Base-by-base conservation (phyloP, 2,329 filamentous ascomycete genomes). In the Colletotrichum siamense region DNA sequence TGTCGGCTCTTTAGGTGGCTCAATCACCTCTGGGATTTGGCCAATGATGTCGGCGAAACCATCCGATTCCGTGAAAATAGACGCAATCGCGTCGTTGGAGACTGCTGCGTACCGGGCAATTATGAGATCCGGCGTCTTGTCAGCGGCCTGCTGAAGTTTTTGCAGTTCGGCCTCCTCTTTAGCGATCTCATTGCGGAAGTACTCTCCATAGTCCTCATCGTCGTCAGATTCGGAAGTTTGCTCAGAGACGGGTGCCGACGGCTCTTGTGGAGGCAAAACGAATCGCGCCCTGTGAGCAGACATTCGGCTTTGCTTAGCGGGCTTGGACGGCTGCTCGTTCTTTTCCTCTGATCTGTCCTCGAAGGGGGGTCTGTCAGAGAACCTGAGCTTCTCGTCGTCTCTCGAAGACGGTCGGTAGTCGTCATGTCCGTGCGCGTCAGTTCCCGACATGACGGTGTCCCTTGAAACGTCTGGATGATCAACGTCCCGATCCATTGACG, bases 141-240 rank as follows among this genome's bases (percentile, higher is more conserved):
- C 79, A 75, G 85, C 79, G 73, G 85, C 79, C 5, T 80, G 81
- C 71, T 88, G 85, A 8, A 91, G 81, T 66, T 87, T 88, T 74
- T 86, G 85, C 34, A 92, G 79, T 70, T 90, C 86, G 1, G 83
- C 83, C 76, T 91, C 88, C 3, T 87, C 86, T 79, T 91, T 89
- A 57, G 85, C 81, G 49, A 92, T 91, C 78, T 91, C 85, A 69
- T 85, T 84, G 69, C 88, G 86, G 69, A 92, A 91, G 75, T 90
- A 90, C 68, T 91, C 89, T 22, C 88, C 90, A 84, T 92, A 89
- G 61, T 91, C 89, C 64, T 92, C 91, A 73, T 92, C 91, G 59
- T 92, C 89, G 67, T 88, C 78, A 15, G 87, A 88, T 70, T 92
- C 90, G 0, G 89, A 91, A 62, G 89, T 88, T 69, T 86, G 84